Conservation (phyloP, 768 basidiomycete species). For the Pleurotus cornucopiae region DNA sequence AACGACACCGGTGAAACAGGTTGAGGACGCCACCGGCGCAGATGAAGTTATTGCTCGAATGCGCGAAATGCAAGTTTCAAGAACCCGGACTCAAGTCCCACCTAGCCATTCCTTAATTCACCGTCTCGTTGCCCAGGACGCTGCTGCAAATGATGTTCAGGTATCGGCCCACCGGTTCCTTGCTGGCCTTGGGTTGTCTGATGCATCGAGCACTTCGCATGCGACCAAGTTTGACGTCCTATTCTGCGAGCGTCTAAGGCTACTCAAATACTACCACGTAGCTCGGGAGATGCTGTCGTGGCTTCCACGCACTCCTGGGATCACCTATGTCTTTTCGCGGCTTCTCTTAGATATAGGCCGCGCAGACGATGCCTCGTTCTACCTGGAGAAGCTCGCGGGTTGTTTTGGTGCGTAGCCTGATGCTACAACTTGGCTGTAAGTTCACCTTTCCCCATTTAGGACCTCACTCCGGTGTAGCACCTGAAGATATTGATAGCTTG, state of each 20-base stretch:
- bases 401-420: conserved; percentile 57
- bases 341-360: conserved; percentile 64
- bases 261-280: conserved; percentile 56
- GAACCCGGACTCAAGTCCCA: conserved; percentile 36
- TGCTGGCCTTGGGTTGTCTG: conserved; percentile 59
- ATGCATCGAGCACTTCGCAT: conserved; percentile 63
- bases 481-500: conserved; percentile 64
- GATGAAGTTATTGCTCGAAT: conserved; percentile 68
- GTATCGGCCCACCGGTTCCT: conserved; percentile 69
- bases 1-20: conserved; percentile 12
- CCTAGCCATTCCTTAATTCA: conserved; percentile 64
- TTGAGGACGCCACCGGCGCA: conserved; percentile 25
- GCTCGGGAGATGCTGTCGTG: conserved; percentile 66
- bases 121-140: conserved; percentile 51
- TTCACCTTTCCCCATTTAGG: conserved; percentile 26
- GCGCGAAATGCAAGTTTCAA: conserved; percentile 72
- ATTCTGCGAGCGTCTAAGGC: conserved; percentile 68
- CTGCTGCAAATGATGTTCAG: conserved; percentile 45
- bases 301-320: conserved; percentile 76
- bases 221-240: conserved; percentile 65
- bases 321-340: conserved; percentile 67
- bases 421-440: conserved; percentile 9
- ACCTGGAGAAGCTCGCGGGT: conserved; percentile 72
- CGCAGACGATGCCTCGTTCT: conserved; percentile 65
- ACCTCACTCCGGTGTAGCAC: conserved; percentile 43